Base-by-base conservation (phyloP, 139 green algal species). In the Picochlorum sp. region DNA sequence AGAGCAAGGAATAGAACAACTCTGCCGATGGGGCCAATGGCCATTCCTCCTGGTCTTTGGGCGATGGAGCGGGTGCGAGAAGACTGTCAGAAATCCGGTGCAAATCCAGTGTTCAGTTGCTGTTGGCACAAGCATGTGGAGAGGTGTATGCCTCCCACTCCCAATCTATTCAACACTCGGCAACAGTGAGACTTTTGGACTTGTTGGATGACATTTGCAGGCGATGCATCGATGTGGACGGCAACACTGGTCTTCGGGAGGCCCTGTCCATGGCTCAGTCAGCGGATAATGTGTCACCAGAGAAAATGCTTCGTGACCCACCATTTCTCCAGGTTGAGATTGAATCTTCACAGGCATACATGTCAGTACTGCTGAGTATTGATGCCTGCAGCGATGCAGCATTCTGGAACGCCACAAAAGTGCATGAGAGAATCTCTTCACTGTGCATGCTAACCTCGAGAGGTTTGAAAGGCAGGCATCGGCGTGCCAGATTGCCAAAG, bases 311-410 rank as follows among this genome's bases (percentile, higher is more conserved):
- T 24, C 41, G 75, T 6, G 92, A 98, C 78, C 92, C 92, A 2
- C 92, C 92, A 3, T 80, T 98, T 70, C 80, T 97, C 71, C 68
- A 84, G 9, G 77, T 98, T 41, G 92, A 98, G 78, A 81, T 74
- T 7, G 91, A 97, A 75, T 81, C 86, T 34, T 69, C 75, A 8
- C 83, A 94, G 56, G 85, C 89, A 7, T 92, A 94, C 66, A 74
- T 98, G 20, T 86, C 79, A 26, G 73, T 95, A 47, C 68, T 77
- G 60, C 60, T 77, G 38, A 26, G 63, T 55, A 51, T 59, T 30
- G 55, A 60, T 7, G 41, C 59, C 14, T 56, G 52, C 20, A 61
- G 24, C 3, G 45, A 57, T 13, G 63, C 50, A 45, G 41, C 79
- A 31, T 58, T 81, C n/a, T 78, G 81, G 55, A 21, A 54, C 1